Evolutionary conservation across 345 rosid species (phyloP), one percentile per base, ranked within the genome.

Genomic region (Dimocarpus longan): DNA sequence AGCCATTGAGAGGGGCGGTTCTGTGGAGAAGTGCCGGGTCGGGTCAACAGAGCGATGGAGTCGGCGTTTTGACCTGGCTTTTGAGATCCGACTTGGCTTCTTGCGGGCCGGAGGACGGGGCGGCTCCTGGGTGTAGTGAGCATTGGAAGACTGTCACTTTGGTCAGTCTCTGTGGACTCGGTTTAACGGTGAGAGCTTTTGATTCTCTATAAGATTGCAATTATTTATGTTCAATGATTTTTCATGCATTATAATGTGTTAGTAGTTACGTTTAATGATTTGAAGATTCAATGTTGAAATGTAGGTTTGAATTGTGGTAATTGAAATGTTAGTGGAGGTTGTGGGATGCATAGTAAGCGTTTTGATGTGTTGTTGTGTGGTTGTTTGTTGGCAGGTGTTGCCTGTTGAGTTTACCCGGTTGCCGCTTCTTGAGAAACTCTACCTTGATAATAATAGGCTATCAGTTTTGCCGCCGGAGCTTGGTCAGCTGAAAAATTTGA

Each of bases 401-500:
- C 98, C 99, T 8, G 90, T 93, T 82, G 98, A 92, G 72, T 75
- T 94, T 72, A 86, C 95, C 21, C 87, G 81, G 76, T 86, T 96
- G 84, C 99, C 98, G 5, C 84, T 85, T 73, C 95, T 96, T 70
- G 97, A 91, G 90, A 96, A 92, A 87, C 86, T 96, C 57, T 91
- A 89, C 87, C 94, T 96, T 80, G 97, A 94, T 83, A 86, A 92
- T 79, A 96, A 96, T 78, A 96, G 75, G 86, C 82, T 96, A 5
- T 75, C 95, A 19, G 82, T 87, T 79, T 86, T 97, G 85, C 99
- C 99, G 79, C 92, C 98, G 48, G 98, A 93, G 90, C 85, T 96
- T 71, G 97, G 98, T 76, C 89, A 90, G 82, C 82, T 96, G 68
- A 91, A 87, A 80, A 88, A 71, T 71, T 87, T 94, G 71, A 91